These are phyloP conservation scores for Chenopodium berlandieri DNA, from an alignment of 148 eudicot genomes.

Conservation along the genomic window DNA sequence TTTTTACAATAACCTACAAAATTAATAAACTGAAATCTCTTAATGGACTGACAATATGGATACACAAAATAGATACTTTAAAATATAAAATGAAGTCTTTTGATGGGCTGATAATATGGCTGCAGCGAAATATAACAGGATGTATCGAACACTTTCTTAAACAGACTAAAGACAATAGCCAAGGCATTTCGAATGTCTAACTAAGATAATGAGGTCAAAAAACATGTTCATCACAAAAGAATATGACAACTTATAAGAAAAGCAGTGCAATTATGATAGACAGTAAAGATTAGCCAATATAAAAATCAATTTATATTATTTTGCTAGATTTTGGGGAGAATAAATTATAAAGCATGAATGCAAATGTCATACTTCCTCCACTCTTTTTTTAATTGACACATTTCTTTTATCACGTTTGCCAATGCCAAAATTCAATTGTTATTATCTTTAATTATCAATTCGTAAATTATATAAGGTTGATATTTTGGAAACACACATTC, in stretches of 20 bases:
- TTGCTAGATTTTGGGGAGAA: neutral
- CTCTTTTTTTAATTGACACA: no score
- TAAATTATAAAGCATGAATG: no score
- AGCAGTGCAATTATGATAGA: neutral
- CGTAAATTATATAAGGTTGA: no score
- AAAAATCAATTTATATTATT: no score
- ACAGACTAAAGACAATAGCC: neutral
- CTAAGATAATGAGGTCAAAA: neutral
- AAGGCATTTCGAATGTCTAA: neutral
- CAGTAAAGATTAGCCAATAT: no score
- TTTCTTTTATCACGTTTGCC: no score
- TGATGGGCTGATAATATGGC: neutral
- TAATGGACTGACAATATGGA: neutral
- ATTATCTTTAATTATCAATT: no score
- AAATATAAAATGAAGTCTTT: no score
- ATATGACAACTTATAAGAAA: neutral
- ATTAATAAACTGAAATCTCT: constrained; percentile 3
- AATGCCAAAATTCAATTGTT: no score
- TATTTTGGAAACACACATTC: no score
- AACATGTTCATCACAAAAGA: neutral
- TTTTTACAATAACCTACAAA: constrained; percentile 81
- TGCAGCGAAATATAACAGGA: neutral
- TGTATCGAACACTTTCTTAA: neutral
- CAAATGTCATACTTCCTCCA: no score
- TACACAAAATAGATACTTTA: neutral